Percentiles rank a stretch among this genome's conserved stretches.
phyloP scores from a whole-genome alignment of 78 protist species.

The Diacronema lutheri region DNA sequence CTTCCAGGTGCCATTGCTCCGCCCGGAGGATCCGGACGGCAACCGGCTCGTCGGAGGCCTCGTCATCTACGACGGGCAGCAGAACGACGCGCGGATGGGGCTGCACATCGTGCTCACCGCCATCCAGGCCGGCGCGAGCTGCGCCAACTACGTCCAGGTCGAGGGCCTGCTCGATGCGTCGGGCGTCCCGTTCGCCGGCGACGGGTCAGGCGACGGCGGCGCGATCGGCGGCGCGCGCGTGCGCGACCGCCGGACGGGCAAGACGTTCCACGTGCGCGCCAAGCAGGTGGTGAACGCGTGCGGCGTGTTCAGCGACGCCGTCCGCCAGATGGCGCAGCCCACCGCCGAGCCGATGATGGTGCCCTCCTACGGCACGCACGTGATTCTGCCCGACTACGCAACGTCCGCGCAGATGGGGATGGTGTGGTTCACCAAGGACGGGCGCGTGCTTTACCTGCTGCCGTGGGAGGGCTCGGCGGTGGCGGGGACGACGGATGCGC shows the following conservation, averaged over 20 bases:
- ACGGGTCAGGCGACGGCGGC: neutral
- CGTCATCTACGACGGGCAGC: conserved; percentile 45
- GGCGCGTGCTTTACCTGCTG: conserved; percentile 83
- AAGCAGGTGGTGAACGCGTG: conserved; percentile 73
- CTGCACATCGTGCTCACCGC: conserved; percentile 66
- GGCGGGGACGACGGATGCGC: conserved; percentile 86
- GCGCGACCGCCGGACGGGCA: conserved; percentile 65
- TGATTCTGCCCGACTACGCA: conserved; percentile 15
- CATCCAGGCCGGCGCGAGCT: conserved; percentile 56
- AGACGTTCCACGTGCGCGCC: conserved; percentile 43
- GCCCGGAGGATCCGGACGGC: neutral
- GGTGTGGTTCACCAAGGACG: conserved; percentile 59
- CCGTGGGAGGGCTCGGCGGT: conserved; percentile 82
- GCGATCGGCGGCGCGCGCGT: conserved; percentile 69
- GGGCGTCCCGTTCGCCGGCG: too few species aligned
- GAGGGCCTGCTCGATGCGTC: neutral
- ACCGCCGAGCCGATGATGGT: conserved; percentile 25
- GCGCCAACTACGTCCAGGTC: conserved; percentile 7
- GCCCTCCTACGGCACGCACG: conserved; percentile 76
- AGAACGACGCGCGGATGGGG: conserved; percentile 83
- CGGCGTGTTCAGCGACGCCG: conserved; percentile 74
- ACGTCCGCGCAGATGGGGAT: conserved; percentile 10
- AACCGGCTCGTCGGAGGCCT: conserved; percentile 8
- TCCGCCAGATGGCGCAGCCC: conserved; percentile 73
- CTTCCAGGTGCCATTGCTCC: neutral